Evolutionary conservation across 2,329 filamentous ascomycete species (phyloP), one percentile per base, ranked within the genome.

Genomic region (Apiospora malaysiana): DNA sequence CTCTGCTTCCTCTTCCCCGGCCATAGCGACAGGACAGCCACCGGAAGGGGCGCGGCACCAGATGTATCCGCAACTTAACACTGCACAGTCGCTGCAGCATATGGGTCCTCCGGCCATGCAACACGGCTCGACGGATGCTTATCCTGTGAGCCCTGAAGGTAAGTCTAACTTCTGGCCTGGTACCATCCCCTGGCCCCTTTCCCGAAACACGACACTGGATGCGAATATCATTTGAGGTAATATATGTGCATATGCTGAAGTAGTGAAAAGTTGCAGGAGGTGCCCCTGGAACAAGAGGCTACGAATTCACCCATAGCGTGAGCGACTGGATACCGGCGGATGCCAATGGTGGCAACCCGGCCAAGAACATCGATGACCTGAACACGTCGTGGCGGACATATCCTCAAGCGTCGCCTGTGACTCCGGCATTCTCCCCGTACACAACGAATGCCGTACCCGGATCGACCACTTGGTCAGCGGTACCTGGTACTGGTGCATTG

Each of bases 381-480:
- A 83, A 80, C 71, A 73, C 81, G 12, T 80, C 82, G 16, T 90
- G 88, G 88, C 81, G 84, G 72, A 78, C 82, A 8, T 88, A 86
- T 74, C 77, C 85, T 12, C 81, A 85, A 56, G 86, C 87, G 51
- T 85, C 87, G 9, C 83, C 87, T 12, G 81, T 88, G 45, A 85
- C 84, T 4, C 81, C 86, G 0, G 84, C 84, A 2, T 87, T 86
- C 72, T 85, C 86, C 6, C 83, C 86, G 1, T 89, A 87, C 74
- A 80, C 82, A 7, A 81, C 83, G 27, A 81, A 84, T 56, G 79
- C 80, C 1, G 77, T 83, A 18, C 75, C 78, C 25, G 72, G 82
- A 2, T 79, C 84, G 0, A 77, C 82, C 37, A 77, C 82, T 2
- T 87, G 86, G 86, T 77, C 80, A 45, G 71, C 75, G 21, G 70